A percentile compares a stretch with the other conserved stretches of the same genome.
Conservation (phyloP, 2,329 filamentous ascomycete species). For the Aureobasidium sp. region DNA sequence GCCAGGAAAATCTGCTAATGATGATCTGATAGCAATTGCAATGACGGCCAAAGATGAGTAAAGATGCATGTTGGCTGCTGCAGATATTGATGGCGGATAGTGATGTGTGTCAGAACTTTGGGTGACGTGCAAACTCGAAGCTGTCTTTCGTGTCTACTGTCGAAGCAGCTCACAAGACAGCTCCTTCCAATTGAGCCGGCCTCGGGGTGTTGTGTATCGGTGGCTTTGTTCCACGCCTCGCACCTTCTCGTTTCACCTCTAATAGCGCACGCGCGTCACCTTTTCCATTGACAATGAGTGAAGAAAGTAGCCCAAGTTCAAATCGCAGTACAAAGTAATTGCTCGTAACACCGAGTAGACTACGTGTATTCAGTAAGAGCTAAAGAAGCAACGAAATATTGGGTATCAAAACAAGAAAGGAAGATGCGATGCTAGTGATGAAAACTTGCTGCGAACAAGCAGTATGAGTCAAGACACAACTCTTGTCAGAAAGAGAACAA, state of each 20-base stretch:
- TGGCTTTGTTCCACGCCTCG: neutral
- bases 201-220: neutral
- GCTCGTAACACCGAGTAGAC: neutral
- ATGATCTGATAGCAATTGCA: neutral
- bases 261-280: neutral
- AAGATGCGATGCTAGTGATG: neutral
- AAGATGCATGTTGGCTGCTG: neutral
- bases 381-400: neutral
- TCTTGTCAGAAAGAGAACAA: neutral
- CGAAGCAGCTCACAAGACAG: neutral
- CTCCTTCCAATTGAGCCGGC: neutral
- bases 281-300: neutral
- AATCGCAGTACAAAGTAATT: neutral
- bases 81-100: neutral
- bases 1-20: neutral
- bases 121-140: neutral
- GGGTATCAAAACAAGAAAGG: conserved; percentile 1
- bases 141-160: neutral
- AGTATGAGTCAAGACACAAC: neutral
- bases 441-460: neutral
- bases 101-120: neutral
- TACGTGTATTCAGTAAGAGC: neutral
- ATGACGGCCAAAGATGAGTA: neutral
- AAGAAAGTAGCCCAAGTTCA: neutral
- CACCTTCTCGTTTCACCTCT: neutral